Evolutionary conservation across 768 basidiomycete species (phyloP), one percentile per base, ranked within the genome.

Genomic region (Hydnomerulius pinastri): DNA sequence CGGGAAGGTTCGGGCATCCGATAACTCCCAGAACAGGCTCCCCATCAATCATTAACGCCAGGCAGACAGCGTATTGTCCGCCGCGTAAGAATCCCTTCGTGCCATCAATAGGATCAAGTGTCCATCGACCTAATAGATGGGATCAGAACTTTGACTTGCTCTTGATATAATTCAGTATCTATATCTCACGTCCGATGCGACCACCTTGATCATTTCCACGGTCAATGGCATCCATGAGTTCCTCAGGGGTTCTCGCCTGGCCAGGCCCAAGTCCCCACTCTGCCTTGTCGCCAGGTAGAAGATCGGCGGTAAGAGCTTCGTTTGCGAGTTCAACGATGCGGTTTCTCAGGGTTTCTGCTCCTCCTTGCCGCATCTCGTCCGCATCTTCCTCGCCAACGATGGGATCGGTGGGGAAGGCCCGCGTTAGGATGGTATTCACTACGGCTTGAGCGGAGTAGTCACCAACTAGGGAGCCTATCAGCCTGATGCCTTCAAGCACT

Each of bases 361-460:
- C 71, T 36, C 76, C 79, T 2, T 61, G 66, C 6, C 88, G 81
- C 17, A 98, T 70, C 46, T 92, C 90, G 0, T 81, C 74, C 0
- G 96, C 86, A 66, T 97, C 92, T 69, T 99, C 96, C 69, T 99
- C 97, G 27, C 95, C 97, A 32, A 98, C 86, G 63, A 98, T 91
- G 8, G 81, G 81, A 69, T 98, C 94, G 1, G 76, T 59, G 0
- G 95, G 96, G 70, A 97, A 98, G 0, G 86, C 83, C 11, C 74
- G 73, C 13, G 70, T 65, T 29, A 99, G 80, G 62, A 98, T 87
- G 7, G 86, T 77, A 52, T 87, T 88, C 60, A 99, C 85, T 35
- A 98, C 82, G 0, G 95, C 92, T 64, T 99, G 97, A 0, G 95
- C 91, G 4, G 95, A 81, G 68, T 87, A 94, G 70, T 98, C 97